These are phyloP conservation scores for Elsinoe arachidis DNA, from an alignment of 2,329 filamentous ascomycete species.

Conservation along the genomic window DNA sequence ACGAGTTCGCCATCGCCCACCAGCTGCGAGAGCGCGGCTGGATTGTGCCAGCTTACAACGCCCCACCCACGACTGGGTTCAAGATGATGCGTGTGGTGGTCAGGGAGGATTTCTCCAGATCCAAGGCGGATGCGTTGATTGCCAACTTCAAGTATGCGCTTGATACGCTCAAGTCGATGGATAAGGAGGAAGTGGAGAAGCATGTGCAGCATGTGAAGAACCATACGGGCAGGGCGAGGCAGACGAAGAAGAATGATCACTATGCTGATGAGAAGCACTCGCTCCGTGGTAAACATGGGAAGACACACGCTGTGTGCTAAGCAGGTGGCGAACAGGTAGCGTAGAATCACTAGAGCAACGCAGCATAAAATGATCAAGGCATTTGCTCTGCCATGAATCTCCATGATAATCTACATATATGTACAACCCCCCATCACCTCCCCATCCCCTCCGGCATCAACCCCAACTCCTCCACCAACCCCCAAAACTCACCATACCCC, in stretches of 20 bases:
- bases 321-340: not conserved
- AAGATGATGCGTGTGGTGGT: constrained; percentile 92
- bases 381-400: not conserved
- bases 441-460: not conserved
- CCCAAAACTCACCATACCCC: constrained; percentile 25
- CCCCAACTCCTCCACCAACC: constrained; percentile 18
- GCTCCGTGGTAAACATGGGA: constrained; percentile 79
- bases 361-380: too few species aligned
- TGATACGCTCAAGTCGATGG: constrained; percentile 62
- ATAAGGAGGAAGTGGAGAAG: constrained; percentile 59
- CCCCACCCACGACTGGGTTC: constrained; percentile 69
- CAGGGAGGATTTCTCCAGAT: constrained; percentile 80
- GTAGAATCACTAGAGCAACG: not conserved
- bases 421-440: not conserved
- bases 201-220: constrained; percentile 46
- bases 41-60: constrained; percentile 93
- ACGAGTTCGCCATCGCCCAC: constrained; percentile 58
- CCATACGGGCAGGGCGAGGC: constrained; percentile 20
- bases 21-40: constrained; percentile 79
- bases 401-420: not conserved
- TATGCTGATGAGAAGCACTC: constrained; percentile 73
- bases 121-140: constrained; percentile 70
- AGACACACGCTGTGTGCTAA: constrained; percentile 81
- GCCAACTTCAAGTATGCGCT: constrained; percentile 70
- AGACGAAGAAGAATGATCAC: constrained; percentile 32